Base-by-base conservation (phyloP, 2,329 filamentous ascomycete species). In the Aspergillus ruber region DNA sequence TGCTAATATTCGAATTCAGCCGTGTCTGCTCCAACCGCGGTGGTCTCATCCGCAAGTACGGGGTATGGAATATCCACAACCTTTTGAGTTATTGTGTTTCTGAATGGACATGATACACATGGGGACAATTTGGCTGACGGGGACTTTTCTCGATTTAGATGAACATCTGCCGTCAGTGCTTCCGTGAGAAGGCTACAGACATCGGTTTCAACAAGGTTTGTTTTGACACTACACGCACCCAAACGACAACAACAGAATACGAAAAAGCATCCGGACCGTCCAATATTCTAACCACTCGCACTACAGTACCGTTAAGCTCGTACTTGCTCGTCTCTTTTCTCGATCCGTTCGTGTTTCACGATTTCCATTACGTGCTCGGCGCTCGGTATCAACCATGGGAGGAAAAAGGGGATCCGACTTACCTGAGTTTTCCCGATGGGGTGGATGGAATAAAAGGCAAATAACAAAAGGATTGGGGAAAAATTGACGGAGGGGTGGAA, bases 1-100 rank as follows among this genome's bases (percentile, higher is more conserved):
- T 36, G 29, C 47, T 53, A 57, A 62, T 66, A 54, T 65, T 49
- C 46, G 45, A 50, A 42, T 50, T 46, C 10, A 88, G 84, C 81
- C 85, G 84, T 70, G 84, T 87, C 72, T 88, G 84, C 88, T 89
- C 90, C 72, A 91, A 98, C 87, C 85, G 83, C 72, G 91, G 93
- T 70, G 93, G 93, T 94, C 85, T 98, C 65, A 95, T 98, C 84
- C 90, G 93, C 82, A 98, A 98, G 82, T 98, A 98, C 81, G 91
- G 93, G 69, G 66, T 69, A 67, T 63, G 65, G 56, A 47, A 58
- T 18, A 33, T 46, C 21, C 35, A 23, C 20, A 29, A 15, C 20
- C 20, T 17, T 9, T n/a, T 43, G 17, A 6, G 20, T 20, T 41
- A 39, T 33, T 32, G 6, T 48, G 32, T 33, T 17, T 13, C 43